These are phyloP conservation scores for Huntiella savannae DNA, from an alignment of 2,329 filamentous ascomycete genomes.

Conservation along the genomic window DNA sequence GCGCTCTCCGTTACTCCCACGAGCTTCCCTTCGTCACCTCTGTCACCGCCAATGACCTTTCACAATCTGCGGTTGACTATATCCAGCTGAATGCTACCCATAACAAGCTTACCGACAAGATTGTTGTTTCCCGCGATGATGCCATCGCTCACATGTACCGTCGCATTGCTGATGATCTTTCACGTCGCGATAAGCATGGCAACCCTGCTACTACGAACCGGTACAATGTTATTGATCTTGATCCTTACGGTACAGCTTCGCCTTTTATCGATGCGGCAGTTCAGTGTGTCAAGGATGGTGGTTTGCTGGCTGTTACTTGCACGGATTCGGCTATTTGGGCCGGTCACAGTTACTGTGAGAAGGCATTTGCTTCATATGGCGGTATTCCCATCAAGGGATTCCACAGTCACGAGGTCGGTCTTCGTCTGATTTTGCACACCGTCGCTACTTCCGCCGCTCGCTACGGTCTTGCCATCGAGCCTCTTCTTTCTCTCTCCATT, in stretches of 20 bases:
- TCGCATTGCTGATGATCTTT: slow-evolving; percentile 35
- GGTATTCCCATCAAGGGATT: slow-evolving; percentile 70
- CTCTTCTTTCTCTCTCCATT: slow-evolving; percentile 78
- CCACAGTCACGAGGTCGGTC: slow-evolving; percentile 73
- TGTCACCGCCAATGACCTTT: slow-evolving; percentile 80
- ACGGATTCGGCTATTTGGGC: slow-evolving; percentile 93
- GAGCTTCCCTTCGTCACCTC: slow-evolving; percentile 72
- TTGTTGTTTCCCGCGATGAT: slow-evolving; percentile 59
- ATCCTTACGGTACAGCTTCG: slow-evolving; percentile 86
- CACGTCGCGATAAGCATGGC: slow-evolving; percentile 22
- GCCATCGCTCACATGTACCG: slow-evolving; percentile 85
- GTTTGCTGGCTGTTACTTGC: slow-evolving; percentile 84
- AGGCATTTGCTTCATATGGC: slow-evolving; percentile 84
- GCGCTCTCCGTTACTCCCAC: slow-evolving; percentile 76
- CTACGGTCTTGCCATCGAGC: slow-evolving; percentile 78
- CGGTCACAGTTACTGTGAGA: slow-evolving; percentile 84
- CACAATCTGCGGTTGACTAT: slow-evolving; percentile 52
- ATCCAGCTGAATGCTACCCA: slow-evolving; percentile 74
- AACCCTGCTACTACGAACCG: slow-evolving; percentile 26
- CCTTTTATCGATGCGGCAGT: slow-evolving; percentile 84
- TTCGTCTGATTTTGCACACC: slow-evolving; percentile 69
- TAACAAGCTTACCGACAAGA: slow-evolving; percentile 54
- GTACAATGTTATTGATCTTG: slow-evolving; percentile 91
- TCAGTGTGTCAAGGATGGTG: slow-evolving; percentile 64
- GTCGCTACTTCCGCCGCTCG: slow-evolving; percentile 63